phyloP scores from a whole-genome alignment of 2,329 filamentous ascomycete species.

The Xylaria sp. region DNA sequence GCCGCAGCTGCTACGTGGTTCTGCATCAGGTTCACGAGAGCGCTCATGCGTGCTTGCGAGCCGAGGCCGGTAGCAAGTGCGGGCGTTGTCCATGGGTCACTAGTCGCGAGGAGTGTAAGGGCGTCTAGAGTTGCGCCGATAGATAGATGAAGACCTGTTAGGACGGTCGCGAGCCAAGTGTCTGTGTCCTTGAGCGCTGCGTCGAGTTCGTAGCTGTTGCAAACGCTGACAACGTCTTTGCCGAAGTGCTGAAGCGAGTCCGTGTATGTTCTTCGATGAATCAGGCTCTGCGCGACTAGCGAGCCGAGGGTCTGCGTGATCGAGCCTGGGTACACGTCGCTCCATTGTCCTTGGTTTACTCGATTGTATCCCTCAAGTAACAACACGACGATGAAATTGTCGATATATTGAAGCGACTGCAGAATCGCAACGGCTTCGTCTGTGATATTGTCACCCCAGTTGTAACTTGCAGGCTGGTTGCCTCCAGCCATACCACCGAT shows the following conservation, averaged over 20 bases:
- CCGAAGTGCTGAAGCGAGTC: conserved; percentile 51
- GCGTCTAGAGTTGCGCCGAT: conserved; percentile 49
- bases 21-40: conserved; percentile 54
- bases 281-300: conserved; percentile 50
- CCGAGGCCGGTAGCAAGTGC: conserved; percentile 49
- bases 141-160: conserved; percentile 44
- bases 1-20: conserved; percentile 48
- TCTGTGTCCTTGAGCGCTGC: conserved; percentile 39
- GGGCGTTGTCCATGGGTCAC: conserved; percentile 51
- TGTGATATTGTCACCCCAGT: conserved; percentile 47
- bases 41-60: conserved; percentile 50
- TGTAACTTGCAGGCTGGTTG: conserved; percentile 48
- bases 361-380: conserved; percentile 48
- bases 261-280: conserved; percentile 50
- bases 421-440: conserved; percentile 44
- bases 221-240: conserved; percentile 40
- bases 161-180: conserved; percentile 44
- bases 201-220: conserved; percentile 43
- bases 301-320: conserved; percentile 49
- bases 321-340: conserved; percentile 47
- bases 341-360: conserved; percentile 47
- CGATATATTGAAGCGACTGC: conserved; percentile 47
- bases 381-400: conserved; percentile 49
- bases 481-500: conserved; percentile 50
- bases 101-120: conserved; percentile 41